These are phyloP conservation scores for Castanea sativa DNA, from an alignment of 306 rosid species.

Conservation along the genomic window DNA sequence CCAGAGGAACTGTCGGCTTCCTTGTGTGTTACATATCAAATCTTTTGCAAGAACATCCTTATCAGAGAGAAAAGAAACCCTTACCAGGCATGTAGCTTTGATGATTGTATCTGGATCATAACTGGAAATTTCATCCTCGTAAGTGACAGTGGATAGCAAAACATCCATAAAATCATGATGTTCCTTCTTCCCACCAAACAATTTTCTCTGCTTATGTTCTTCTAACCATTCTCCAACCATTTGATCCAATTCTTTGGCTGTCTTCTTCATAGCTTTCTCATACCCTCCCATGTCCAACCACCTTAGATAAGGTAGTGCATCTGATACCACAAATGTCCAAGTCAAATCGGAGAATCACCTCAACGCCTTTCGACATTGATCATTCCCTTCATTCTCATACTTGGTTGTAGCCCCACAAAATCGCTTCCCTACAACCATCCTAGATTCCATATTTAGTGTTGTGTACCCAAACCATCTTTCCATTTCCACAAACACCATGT, in stretches of 20 bases:
- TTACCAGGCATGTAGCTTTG: constrained; percentile 13
- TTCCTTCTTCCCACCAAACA: neutral
- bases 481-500: constrained; percentile 18
- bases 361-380: constrained; percentile 1
- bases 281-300: constrained; percentile 48
- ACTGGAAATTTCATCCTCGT: constrained; percentile 1
- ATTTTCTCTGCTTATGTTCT: constrained; percentile 22
- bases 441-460: neutral
- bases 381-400: neutral
- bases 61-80: neutral
- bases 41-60: too few species aligned
- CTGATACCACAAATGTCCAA: constrained; percentile 14
- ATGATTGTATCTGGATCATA: constrained; percentile 6
- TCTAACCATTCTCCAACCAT: constrained; percentile 14
- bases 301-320: constrained; percentile 33
- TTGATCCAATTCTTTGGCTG: constrained; percentile 17
- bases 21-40: too few species aligned
- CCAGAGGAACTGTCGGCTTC: too few species aligned
- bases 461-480: constrained; percentile 34
- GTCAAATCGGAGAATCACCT: neutral
- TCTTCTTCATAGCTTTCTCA: constrained; percentile 6
- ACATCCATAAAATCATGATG: constrained; percentile 28
- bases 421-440: neutral
- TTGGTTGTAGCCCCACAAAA: neutral
- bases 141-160: constrained; percentile 4